Evolutionary conservation across 1,139 yeast genomes (phyloP).

Genomic region (Geotrichum klebahnii): DNA sequence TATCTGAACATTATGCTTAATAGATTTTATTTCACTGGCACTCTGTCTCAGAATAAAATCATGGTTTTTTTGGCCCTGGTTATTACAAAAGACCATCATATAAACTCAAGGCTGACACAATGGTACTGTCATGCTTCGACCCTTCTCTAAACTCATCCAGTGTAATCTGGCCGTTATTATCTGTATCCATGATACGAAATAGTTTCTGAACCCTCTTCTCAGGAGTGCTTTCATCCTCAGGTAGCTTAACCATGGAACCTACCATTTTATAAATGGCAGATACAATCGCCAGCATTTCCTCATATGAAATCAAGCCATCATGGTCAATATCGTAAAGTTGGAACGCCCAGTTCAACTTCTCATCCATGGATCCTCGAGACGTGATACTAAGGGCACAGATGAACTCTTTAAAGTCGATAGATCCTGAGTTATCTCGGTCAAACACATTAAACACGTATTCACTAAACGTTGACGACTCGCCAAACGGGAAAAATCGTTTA

Average conservation of each 20-base stretch:
- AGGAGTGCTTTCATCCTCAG: conserved; percentile 91
- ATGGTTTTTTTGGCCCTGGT: too few relatives aligned
- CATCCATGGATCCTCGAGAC: conserved; percentile 82
- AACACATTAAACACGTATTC: conserved; percentile 83
- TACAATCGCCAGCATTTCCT: conserved; percentile 76
- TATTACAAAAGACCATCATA: conserved; percentile 48
- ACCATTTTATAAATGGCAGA: conserved; percentile 90
- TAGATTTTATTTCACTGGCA: too few relatives aligned
- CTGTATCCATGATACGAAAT: conserved; percentile 67
- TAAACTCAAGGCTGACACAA: conserved; percentile 69
- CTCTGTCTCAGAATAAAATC: too few relatives aligned
- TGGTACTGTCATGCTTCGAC: conserved; percentile 76
- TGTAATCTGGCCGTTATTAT: conserved; percentile 62
- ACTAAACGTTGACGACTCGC: conserved; percentile 90
- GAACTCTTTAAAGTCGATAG: conserved; percentile 88
- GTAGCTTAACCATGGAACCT: conserved; percentile 87
- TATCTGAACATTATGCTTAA: too few relatives aligned
- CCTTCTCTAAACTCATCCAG: conserved; percentile 81
- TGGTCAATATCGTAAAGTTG: conserved; percentile 77
- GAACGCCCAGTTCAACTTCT: conserved; percentile 78
- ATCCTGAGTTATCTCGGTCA: conserved; percentile 76
- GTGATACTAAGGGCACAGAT: conserved; percentile 84
- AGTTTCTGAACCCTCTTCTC: conserved; percentile 81
- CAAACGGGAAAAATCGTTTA: conserved; percentile 96
- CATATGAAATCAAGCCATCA: conserved; percentile 68